Conservation (phyloP, 805 yeast genomes). For the Lachancea kluyveri region DNA sequence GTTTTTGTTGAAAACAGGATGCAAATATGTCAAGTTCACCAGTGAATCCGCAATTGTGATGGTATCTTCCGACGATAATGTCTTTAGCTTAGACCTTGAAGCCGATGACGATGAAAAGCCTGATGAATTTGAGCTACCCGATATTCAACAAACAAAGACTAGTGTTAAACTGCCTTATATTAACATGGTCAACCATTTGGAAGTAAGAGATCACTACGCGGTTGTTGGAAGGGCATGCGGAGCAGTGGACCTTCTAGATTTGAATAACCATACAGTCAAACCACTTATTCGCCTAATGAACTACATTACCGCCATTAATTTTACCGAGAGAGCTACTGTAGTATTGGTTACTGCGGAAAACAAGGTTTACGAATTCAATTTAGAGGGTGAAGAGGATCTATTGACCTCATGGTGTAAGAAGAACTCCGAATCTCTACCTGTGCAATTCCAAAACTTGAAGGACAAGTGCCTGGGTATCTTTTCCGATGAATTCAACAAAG, state of each 20-base stretch:
- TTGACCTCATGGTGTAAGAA: conserved; percentile 64
- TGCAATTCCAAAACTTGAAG: conserved; percentile 45
- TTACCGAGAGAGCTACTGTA: conserved; percentile 46
- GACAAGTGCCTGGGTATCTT: conserved; percentile 75
- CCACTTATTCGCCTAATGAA: conserved; percentile 54
- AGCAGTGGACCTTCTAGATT: conserved; percentile 43
- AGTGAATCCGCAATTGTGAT: conserved; percentile 42
- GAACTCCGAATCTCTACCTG: conserved; percentile 72
- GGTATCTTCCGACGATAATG: conserved; percentile 57
- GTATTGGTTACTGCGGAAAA: conserved; percentile 68
- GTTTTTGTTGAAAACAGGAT: conserved; percentile 41
- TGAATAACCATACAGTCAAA: conserved; percentile 25
- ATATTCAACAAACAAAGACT: conserved; percentile 29
- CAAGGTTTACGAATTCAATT: conserved; percentile 62
- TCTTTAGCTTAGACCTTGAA: conserved; percentile 39
- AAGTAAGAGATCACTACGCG: conserved; percentile 42
- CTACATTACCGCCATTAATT: conserved; percentile 54
- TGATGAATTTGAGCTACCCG: conserved; percentile 36
- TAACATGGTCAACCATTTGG: conserved; percentile 47
- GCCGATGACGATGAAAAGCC: conserved; percentile 35
- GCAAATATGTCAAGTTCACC: conserved; percentile 46
- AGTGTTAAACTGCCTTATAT: conserved; percentile 38
- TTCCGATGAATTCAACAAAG: conserved; percentile 34
- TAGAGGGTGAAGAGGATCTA: conserved; percentile 17
- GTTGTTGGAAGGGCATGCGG: conserved; percentile 65